These are phyloP conservation scores for Cystobasidiaceae sp. DNA, from an alignment of 1,284 basidiomycete species.

Conservation along the genomic window DNA sequence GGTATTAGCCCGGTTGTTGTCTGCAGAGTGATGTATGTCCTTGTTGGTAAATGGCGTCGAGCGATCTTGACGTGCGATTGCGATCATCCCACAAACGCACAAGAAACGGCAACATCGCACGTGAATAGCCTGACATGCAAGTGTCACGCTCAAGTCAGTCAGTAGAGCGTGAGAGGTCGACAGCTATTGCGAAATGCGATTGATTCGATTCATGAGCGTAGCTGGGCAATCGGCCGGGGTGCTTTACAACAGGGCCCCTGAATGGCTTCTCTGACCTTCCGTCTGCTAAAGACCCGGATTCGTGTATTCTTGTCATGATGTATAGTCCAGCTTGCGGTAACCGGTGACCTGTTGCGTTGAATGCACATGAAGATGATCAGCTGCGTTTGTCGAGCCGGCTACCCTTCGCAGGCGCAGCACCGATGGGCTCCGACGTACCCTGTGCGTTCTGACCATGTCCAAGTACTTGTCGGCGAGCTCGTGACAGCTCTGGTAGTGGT, in stretches of 20 bases:
- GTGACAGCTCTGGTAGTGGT: conserved; percentile 82
- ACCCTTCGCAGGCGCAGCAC: background rate
- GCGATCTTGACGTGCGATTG: background rate
- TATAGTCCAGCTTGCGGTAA: conserved; percentile 53
- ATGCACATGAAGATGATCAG: background rate
- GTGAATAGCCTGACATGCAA: no score
- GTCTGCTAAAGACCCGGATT: no score
- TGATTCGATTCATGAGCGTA: background rate
- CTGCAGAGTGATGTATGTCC: background rate
- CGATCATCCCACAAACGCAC: no score
- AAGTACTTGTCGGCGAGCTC: conserved; percentile 80
- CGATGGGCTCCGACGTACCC: conserved; percentile 56
- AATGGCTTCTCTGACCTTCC: no score
- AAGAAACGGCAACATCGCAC: no score
- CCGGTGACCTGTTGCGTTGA: conserved; percentile 52
- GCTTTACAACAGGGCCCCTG: no score
- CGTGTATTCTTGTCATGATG: background rate
- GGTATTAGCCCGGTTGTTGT: no score
- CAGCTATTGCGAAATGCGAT: no score
- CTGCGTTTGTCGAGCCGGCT: background rate
- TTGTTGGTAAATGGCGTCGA: background rate
- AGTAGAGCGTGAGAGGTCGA: no score
- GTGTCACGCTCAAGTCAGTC: no score
- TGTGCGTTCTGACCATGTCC: conserved; percentile 73
- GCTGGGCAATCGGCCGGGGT: no score